Evolutionary conservation across 2,329 filamentous ascomycete genomes (phyloP).

Genomic region (Fusarium anthophilum): DNA sequence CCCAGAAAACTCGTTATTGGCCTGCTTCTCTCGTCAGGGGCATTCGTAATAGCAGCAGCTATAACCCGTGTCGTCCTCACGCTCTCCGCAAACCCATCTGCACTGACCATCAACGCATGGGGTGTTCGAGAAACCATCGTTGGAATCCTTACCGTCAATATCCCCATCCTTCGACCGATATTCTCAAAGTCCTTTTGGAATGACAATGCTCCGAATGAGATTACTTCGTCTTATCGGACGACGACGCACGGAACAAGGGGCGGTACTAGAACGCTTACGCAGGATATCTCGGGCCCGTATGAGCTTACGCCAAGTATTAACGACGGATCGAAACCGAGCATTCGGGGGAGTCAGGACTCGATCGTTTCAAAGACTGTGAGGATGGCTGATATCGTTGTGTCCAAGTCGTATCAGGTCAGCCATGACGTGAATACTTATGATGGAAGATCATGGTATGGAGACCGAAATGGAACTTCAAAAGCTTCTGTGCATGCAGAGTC

Average conservation of each 20-base stretch:
- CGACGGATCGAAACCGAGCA: not conserved
- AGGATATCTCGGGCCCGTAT: conserved; percentile 16
- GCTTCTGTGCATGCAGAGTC: conserved; percentile 15
- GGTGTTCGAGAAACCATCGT: conserved; percentile 48
- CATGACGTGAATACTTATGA: not conserved
- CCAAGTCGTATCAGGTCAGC: conserved; percentile 19
- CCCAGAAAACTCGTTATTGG: conserved; percentile 38
- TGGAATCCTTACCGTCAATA: conserved; percentile 51
- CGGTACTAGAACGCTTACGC: not conserved
- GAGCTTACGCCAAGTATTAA: conserved; percentile 25
- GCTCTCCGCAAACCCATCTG: conserved; percentile 33
- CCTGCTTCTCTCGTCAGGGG: conserved; percentile 39
- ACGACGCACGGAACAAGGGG: rapidly evolving
- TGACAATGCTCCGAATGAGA: not conserved
- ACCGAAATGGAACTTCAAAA: conserved; percentile 3
- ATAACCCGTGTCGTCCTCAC: conserved; percentile 37
- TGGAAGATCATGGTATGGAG: conserved; percentile 8
- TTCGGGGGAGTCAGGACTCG: conserved; percentile 23
- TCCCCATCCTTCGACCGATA: conserved; percentile 22
- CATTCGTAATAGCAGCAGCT: conserved; percentile 42
- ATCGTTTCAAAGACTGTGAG: conserved; percentile 6
- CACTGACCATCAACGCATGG: conserved; percentile 40
- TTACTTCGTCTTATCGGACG: not conserved
- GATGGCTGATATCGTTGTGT: conserved; percentile 16
- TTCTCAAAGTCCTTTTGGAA: conserved; percentile 31